phyloP scores from a whole-genome alignment of 257 asterid species.

The Solanum chmielewskii region DNA sequence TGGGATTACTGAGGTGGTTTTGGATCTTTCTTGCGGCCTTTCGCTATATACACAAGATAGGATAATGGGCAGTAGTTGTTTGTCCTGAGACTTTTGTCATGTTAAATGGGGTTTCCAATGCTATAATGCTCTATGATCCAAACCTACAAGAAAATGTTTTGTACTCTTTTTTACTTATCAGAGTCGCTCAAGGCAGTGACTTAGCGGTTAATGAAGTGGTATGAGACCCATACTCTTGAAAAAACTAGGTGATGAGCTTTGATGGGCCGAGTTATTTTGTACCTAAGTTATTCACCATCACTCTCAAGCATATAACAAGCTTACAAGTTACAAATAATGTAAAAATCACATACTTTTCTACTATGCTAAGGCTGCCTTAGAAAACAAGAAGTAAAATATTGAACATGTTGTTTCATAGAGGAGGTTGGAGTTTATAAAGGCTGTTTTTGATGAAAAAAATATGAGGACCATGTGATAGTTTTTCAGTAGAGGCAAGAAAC shows the following conservation, averaged over 20 bases:
- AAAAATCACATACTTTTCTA: not conserved
- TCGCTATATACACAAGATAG: not conserved
- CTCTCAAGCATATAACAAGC: not conserved
- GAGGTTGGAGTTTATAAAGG: not conserved
- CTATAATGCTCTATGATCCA: not conserved
- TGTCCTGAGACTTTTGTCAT: not conserved
- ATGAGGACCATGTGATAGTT: too few relatives aligned
- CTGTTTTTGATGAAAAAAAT: too few relatives aligned
- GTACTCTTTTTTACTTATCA: not conserved
- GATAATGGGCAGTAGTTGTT: not conserved
- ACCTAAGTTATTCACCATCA: not conserved
- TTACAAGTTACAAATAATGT: not conserved
- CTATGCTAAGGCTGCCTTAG: not conserved
- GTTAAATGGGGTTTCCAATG: not conserved
- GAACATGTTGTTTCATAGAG: not conserved
- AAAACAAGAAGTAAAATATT: not conserved
- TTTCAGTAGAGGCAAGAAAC: too few relatives aligned
- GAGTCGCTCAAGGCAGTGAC: not conserved
- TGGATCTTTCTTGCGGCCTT: conserved; percentile 1
- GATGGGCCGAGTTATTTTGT: not conserved
- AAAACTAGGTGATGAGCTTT: not conserved
- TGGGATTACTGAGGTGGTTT: not conserved
- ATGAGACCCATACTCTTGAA: not conserved
- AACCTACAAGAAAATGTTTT: not conserved
- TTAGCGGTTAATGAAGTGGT: not conserved